phyloP scores from a whole-genome alignment of 139 green algal species.

The Coelastrella sp. region DNA sequence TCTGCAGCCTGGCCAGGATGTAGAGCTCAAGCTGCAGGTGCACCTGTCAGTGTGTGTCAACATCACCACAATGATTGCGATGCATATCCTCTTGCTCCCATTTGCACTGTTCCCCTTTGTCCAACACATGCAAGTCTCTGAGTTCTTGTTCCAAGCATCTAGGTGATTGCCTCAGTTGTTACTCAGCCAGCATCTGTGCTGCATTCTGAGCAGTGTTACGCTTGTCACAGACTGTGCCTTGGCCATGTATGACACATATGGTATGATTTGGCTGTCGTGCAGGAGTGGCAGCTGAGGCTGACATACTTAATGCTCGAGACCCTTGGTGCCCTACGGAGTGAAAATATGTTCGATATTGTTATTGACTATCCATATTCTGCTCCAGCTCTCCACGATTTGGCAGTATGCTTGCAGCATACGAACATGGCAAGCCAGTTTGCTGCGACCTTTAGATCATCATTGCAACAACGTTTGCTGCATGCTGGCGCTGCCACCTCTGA shows the following conservation, averaged over 20 bases:
- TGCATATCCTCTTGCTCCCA: too few species aligned
- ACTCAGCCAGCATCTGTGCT: background rate
- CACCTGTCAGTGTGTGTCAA: background rate
- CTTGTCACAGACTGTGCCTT: too few species aligned
- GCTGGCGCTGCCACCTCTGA: conserved; percentile 89
- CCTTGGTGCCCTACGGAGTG: conserved; percentile 74
- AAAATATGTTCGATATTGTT: conserved; percentile 94
- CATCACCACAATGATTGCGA: too few species aligned
- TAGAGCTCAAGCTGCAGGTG: conserved; percentile 28
- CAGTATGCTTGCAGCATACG: conserved; percentile 73
- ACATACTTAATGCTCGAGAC: conserved; percentile 80
- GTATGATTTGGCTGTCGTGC: background rate
- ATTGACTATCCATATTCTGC: conserved; percentile 83
- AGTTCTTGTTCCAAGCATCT: too few species aligned
- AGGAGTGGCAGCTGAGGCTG: conserved; percentile 76
- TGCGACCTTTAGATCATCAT: conserved; percentile 51
- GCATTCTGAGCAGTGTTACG: background rate
- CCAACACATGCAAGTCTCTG: too few species aligned
- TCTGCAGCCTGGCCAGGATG: conserved; percentile 29
- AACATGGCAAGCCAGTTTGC: conserved; percentile 55
- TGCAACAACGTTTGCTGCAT: conserved; percentile 84
- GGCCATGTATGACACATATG: background rate
- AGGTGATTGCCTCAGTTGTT: too few species aligned
- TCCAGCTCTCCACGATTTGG: conserved; percentile 78
- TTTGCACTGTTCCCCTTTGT: too few species aligned